Evolutionary conservation across 2,329 filamentous ascomycete species (phyloP).

Genomic region (Diplodia corticola): DNA sequence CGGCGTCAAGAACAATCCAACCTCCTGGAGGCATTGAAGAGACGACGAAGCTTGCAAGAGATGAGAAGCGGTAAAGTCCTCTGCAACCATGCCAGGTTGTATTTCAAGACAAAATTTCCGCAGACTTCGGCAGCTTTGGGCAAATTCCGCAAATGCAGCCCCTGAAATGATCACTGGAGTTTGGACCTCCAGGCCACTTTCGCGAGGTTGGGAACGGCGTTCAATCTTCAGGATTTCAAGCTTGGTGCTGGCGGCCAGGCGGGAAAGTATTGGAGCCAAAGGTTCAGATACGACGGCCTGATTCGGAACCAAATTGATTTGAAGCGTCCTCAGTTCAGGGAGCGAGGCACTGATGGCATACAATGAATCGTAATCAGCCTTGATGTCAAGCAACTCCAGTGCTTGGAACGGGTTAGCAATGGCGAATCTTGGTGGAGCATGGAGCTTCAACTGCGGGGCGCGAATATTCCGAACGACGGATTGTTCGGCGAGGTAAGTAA

Average conservation of each 20-base stretch:
- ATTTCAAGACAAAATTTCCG: neutral
- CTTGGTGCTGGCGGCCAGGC: neutral
- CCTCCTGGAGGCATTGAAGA: neutral
- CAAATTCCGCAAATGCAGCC: neutral
- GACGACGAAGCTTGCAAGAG: neutral
- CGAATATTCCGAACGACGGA: neutral
- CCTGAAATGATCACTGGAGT: constrained; percentile 3
- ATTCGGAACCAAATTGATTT: neutral
- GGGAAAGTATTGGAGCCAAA: neutral
- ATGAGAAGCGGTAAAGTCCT: neutral
- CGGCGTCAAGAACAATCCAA: neutral
- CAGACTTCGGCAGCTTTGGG: neutral
- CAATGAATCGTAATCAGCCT: neutral
- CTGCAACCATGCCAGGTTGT: neutral
- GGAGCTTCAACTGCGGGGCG: neutral
- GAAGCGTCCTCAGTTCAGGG: neutral
- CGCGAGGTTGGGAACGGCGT: neutral
- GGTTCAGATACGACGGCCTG: neutral
- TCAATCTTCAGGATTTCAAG: neutral
- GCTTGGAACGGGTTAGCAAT: neutral
- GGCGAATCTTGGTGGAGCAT: neutral
- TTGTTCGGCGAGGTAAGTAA: neutral
- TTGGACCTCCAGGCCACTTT: neutral
- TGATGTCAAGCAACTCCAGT: constrained; percentile 4
- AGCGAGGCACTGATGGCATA: neutral